Conservation (phyloP, 257 asterid genomes). For the Nicotiana paniculata region DNA sequence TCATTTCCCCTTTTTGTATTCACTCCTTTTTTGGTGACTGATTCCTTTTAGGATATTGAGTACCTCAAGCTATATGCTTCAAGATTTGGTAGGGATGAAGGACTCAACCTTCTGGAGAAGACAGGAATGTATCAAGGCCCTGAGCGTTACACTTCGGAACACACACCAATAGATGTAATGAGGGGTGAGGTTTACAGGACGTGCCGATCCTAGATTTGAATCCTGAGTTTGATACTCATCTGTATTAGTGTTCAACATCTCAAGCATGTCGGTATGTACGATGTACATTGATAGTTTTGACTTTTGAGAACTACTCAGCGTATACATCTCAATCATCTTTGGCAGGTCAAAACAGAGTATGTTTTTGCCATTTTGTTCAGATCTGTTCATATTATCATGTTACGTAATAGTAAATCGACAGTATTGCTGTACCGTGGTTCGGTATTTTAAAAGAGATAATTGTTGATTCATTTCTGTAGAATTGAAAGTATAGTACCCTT, state of each 20-base stretch:
- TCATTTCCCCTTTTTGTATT: background rate
- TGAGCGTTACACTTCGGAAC: slow-evolving; percentile 80
- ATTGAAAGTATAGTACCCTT: background rate
- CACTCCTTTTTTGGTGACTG: background rate
- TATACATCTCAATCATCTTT: slow-evolving; percentile 1
- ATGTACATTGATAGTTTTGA: background rate
- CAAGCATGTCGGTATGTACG: background rate
- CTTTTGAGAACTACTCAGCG: background rate
- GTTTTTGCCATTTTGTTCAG: background rate
- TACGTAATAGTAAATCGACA: background rate
- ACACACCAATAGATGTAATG: slow-evolving; percentile 76
- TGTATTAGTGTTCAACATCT: background rate
- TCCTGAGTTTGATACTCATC: background rate
- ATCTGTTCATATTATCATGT: slow-evolving; percentile 1
- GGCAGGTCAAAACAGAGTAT: background rate
- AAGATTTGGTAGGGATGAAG: slow-evolving; percentile 84
- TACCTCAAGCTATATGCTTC: slow-evolving; percentile 76
- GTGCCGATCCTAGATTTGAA: slow-evolving; percentile 39
- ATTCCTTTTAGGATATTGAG: slow-evolving; percentile 57
- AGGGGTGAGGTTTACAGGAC: slow-evolving; percentile 86
- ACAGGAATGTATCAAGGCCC: slow-evolving; percentile 88
- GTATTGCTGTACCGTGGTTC: background rate
- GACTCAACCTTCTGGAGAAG: slow-evolving; percentile 67
- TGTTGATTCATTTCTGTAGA: background rate
- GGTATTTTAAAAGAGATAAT: background rate